Base-by-base conservation (phyloP, 805 yeast genomes). In the Cyberlindnera lachancei region DNA sequence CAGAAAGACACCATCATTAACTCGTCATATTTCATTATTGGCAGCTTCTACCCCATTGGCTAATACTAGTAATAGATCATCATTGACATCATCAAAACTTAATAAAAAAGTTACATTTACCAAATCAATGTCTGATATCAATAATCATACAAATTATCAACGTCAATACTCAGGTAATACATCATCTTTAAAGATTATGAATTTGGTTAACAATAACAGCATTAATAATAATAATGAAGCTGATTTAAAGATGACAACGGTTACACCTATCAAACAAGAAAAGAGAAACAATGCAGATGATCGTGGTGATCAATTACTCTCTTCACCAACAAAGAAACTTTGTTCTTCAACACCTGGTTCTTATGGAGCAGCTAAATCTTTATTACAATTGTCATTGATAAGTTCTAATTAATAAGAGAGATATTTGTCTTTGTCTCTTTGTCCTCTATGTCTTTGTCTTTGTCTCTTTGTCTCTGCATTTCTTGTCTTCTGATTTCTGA, bases 321-420 rank as follows among this genome's bases (percentile, higher is more conserved):
- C 61, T 6, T 56, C 64, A 18, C 68, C 69, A 29, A 59, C 64
- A 2, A 60, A 59, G 42, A 39, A 56, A 18, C 7, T 37, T 7
- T 41, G 37, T 13, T 43, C 61, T 38, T 55, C 67, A 4, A 66
- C 71, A 3, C 71, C 72, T 7, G 63, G 68, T 4, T 63, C 69
- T 1, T 65, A 64, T 34, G 70, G 70, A 23, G 72, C 71, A 18
- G 72, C 72, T 9, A 56, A 60, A 33, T 64, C 68, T 16, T 42
- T 66, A 33, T 36, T 66, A 18, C 69, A 64, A 37, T 35, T 66
- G 37, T 64, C 35, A 6, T 54, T 61, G 32, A 40, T 41, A 35
- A 37, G 43, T 8, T 53, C 62, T 12, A 37, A 36, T 29, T 19
- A 19, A n/a, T 41, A 15, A 34, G 12, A 16, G 16, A 14, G 27